phyloP scores from a whole-genome alignment of 495 filamentous ascomycete species.

The Aspergillus indologenus region DNA sequence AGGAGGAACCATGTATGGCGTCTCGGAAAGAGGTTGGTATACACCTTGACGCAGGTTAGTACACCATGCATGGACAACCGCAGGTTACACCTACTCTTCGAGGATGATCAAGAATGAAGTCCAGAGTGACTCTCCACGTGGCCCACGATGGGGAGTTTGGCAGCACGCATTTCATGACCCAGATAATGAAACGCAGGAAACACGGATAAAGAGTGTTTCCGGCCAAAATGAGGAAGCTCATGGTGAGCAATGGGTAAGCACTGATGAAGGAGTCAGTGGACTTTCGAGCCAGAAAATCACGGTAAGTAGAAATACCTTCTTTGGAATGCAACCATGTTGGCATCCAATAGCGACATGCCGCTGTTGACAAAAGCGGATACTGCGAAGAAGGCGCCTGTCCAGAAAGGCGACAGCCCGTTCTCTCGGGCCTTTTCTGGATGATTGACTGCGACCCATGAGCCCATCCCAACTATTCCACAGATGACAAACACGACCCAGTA shows the following conservation, averaged over 20 bases:
- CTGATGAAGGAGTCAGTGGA: slow-evolving; percentile 21
- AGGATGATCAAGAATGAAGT: slow-evolving; percentile 79
- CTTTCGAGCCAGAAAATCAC: background rate
- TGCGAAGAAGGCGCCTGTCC: slow-evolving; percentile 45
- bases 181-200: slow-evolving; percentile 74
- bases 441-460: slow-evolving; percentile 64
- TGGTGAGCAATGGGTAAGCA: slow-evolving; percentile 68
- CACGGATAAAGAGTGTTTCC: slow-evolving; percentile 81
- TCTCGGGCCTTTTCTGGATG: slow-evolving; percentile 51
- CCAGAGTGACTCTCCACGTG: slow-evolving; percentile 61
- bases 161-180: slow-evolving; percentile 53
- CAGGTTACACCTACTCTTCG: slow-evolving; percentile 48
- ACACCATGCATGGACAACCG: background rate
- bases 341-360: slow-evolving; percentile 80
- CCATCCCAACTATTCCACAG: slow-evolving; percentile 68
- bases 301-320: slow-evolving; percentile 25
- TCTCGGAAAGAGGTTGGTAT: slow-evolving; percentile 79
- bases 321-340: slow-evolving; percentile 63
- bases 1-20: slow-evolving; percentile 79
- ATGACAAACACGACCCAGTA: slow-evolving; percentile 74
- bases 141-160: slow-evolving; percentile 42
- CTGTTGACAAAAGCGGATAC: slow-evolving; percentile 81
- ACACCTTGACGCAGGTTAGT: slow-evolving; percentile 36
- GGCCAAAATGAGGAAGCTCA: slow-evolving; percentile 74
- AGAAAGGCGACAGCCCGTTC: slow-evolving; percentile 69